Evolutionary conservation across 805 yeast species (phyloP).

Genomic region (Teunomyces gatunensis): DNA sequence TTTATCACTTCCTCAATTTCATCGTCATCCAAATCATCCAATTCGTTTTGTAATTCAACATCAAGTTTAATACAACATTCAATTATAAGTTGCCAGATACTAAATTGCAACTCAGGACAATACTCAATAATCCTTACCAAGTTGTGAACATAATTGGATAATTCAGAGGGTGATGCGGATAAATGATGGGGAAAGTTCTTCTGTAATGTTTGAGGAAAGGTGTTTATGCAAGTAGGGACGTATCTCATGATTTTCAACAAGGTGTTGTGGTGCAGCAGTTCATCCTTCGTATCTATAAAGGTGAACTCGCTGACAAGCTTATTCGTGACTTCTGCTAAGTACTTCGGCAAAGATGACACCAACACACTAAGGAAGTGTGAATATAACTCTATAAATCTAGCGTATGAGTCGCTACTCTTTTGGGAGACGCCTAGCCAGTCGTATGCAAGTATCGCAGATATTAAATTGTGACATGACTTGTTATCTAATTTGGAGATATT

Average conservation of each 20-base stretch:
- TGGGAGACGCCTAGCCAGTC: conserved; percentile 52
- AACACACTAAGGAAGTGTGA: conserved; percentile 72
- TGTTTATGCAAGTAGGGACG: conserved; percentile 77
- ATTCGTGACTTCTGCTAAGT: conserved; percentile 81
- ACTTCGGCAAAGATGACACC: conserved; percentile 83
- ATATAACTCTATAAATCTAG: conserved; percentile 49
- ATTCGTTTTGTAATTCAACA: conserved; percentile 85
- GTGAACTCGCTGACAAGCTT: conserved; percentile 63
- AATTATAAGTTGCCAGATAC: conserved; percentile 75
- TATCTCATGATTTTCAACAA: conserved; percentile 61
- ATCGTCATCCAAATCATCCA: conserved; percentile 78
- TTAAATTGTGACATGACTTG: conserved; percentile 48
- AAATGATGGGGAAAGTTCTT: conserved; percentile 75
- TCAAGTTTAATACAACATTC: conserved; percentile 84
- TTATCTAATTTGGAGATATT: conserved; percentile 70
- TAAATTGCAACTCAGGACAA: conserved; percentile 70
- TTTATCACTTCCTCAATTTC: conserved; percentile 52
- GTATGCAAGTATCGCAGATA: conserved; percentile 60
- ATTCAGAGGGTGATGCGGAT: conserved; percentile 50
- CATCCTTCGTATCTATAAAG: neutral
- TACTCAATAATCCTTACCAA: conserved; percentile 59
- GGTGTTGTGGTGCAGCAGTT: conserved; percentile 52
- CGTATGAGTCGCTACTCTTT: conserved; percentile 13
- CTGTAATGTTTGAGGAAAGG: conserved; percentile 57
- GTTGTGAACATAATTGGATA: conserved; percentile 66